A percentile compares a stretch with the other conserved stretches of the same genome.
phyloP scores from a whole-genome alignment of 140 eudicot genomes.

The Ambrosia hybrid region DNA sequence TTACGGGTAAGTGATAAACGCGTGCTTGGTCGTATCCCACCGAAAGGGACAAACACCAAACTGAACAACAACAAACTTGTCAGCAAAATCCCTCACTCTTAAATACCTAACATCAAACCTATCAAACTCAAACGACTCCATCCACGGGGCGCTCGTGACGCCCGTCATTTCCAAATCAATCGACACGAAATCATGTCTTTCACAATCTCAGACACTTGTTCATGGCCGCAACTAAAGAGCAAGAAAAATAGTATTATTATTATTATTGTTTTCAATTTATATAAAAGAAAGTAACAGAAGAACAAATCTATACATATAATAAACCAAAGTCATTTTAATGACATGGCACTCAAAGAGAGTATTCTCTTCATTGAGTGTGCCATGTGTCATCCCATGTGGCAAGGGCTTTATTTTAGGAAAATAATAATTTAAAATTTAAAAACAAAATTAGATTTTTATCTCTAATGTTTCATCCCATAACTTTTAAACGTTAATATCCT shows the following conservation, averaged over 20 bases:
- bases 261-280: background rate
- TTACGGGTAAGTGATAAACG: constrained; percentile 86
- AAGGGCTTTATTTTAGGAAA: no score
- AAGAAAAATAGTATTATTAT: background rate
- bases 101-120: constrained; percentile 66
- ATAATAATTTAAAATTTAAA: no score
- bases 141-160: constrained; percentile 87
- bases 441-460: no score
- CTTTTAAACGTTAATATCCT: no score
- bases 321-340: no score
- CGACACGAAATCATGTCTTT: constrained; percentile 60
- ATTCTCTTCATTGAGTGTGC: no score
- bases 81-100: constrained; percentile 80
- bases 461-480: no score
- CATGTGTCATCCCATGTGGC: no score
- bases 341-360: no score
- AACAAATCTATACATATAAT: no score
- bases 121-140: constrained; percentile 76
- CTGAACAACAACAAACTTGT: constrained; percentile 88
- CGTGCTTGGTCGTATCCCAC: constrained; percentile 51
- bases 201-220: constrained; percentile 17
- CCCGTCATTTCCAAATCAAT: constrained; percentile 97
- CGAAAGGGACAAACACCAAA: constrained; percentile 96
- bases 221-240: constrained; percentile 19
- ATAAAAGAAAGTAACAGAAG: background rate